Conservation (phyloP, 306 rosid species). For the Myrica gale region DNA sequence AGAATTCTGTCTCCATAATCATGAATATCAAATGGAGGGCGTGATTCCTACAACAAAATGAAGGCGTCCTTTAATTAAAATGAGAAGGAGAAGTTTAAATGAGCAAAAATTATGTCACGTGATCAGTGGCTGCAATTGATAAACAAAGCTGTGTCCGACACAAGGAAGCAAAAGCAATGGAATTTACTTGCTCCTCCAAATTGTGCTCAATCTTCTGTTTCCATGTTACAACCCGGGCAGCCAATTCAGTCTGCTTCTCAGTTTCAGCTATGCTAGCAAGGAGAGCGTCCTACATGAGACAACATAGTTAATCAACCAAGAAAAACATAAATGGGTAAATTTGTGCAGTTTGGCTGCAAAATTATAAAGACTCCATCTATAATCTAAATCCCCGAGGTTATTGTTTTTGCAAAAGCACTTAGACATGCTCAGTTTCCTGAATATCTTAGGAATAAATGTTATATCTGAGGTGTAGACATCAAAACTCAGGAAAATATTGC, state of each 20-base stretch:
- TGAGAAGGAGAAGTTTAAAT: constrained; percentile 7
- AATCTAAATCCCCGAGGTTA: background rate
- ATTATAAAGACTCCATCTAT: background rate
- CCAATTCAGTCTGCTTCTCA: constrained; percentile 89
- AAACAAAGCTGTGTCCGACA: background rate
- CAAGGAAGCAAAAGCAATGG: constrained; percentile 16
- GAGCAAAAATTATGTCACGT: background rate
- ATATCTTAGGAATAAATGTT: background rate
- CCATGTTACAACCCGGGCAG: constrained; percentile 83
- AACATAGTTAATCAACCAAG: constrained; percentile 6
- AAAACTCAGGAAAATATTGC: background rate
- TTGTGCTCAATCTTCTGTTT: constrained; percentile 82
- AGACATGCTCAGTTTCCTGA: background rate
- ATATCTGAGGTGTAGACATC: background rate
- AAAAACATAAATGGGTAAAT: background rate
- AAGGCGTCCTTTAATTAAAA: constrained; percentile 27
- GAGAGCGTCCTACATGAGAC: constrained; percentile 59
- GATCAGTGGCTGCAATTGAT: background rate
- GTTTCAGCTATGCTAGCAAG: constrained; percentile 85
- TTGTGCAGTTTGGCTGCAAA: background rate
- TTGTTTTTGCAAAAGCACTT: background rate
- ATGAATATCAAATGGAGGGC: constrained; percentile 78
- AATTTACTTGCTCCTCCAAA: constrained; percentile 83
- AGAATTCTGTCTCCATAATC: constrained; percentile 68
- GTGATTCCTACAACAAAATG: constrained; percentile 56